Conservation (phyloP, 2,329 filamentous ascomycete genomes). For the Neonectria neomacrospora region DNA sequence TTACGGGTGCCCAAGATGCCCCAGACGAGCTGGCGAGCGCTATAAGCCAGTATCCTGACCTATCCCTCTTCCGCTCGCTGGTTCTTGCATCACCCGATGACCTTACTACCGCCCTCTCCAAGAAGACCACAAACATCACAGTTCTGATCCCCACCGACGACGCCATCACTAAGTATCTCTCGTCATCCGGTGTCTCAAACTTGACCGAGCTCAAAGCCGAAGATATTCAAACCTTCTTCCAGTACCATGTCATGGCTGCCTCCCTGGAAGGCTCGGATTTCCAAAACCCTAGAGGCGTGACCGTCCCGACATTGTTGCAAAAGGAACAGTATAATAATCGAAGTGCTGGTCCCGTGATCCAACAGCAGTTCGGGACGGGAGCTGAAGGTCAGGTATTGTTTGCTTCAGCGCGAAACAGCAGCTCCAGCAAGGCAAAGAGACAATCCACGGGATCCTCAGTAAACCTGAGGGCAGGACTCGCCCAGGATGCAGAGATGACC, state of each 20-base stretch:
- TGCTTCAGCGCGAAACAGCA: constrained; percentile 2
- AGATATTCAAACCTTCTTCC: constrained; percentile 31
- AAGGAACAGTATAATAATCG: constrained; percentile 35
- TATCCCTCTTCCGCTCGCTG: constrained; percentile 32
- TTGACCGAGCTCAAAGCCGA: constrained; percentile 18
- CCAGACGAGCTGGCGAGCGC: not conserved
- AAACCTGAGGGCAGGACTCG: constrained; percentile 30
- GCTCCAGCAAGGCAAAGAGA: constrained; percentile 2
- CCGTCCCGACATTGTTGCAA: constrained; percentile 30
- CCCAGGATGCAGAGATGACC: constrained; percentile 36
- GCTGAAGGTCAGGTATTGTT: constrained; percentile 37
- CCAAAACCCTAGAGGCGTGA: constrained; percentile 11
- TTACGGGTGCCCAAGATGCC: not conserved
- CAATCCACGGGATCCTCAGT: constrained; percentile 18
- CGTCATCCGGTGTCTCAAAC: constrained; percentile 6
- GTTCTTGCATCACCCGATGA: constrained; percentile 10
- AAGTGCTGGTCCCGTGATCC: constrained; percentile 24
- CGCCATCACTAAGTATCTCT: constrained; percentile 33
- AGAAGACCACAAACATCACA: constrained; percentile 29
- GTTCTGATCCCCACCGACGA: constrained; percentile 36
- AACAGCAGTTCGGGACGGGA: constrained; percentile 20
- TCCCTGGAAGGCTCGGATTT: constrained; percentile 28
- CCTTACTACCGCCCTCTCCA: constrained; percentile 12
- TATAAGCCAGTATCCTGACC: constrained; percentile 14
- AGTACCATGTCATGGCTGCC: constrained; percentile 30